These are phyloP conservation scores for Hypomyces rosellus DNA, from an alignment of 2,329 filamentous ascomycete species.

Conservation along the genomic window DNA sequence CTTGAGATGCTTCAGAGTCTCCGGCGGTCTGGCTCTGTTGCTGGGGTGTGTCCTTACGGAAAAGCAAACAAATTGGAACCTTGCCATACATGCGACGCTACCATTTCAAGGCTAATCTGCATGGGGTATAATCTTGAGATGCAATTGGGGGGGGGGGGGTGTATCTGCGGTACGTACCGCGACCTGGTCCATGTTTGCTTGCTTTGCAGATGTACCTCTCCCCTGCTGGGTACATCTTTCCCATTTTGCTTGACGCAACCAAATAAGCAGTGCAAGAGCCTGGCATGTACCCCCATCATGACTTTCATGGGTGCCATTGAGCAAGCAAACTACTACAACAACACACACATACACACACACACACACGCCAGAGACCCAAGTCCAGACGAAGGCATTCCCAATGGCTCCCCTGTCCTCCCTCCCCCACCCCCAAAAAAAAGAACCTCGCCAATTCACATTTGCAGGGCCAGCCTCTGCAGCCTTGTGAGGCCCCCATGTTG, in stretches of 20 bases:
- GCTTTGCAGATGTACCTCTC: neutral
- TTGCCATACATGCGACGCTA: neutral
- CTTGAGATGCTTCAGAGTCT: conserved; percentile 3
- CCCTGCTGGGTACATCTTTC: too few relatives aligned
- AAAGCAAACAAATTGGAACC: neutral
- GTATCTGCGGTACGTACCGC: too few relatives aligned
- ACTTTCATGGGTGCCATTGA: too few relatives aligned
- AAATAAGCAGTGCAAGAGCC: neutral
- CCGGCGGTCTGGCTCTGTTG: conserved; percentile 9
- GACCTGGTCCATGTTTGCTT: too few relatives aligned
- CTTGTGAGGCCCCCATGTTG: conserved; percentile 3
- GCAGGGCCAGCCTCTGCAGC: conserved; percentile 3
- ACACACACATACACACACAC: too few relatives aligned
- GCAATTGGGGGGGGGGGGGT: too few relatives aligned
- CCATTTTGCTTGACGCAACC: neutral
- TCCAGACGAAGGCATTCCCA: neutral
- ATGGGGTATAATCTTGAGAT: neutral
- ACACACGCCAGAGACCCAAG: neutral
- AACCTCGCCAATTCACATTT: neutral
- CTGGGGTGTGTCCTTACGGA: neutral
- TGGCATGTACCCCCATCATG: too few relatives aligned
- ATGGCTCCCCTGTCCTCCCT: neutral
- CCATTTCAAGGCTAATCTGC: neutral
- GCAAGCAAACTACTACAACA: neutral
- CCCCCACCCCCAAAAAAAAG: too few relatives aligned